These are phyloP conservation scores for Capsicum chinense DNA, from an alignment of 257 asterid species.

Conservation along the genomic window DNA sequence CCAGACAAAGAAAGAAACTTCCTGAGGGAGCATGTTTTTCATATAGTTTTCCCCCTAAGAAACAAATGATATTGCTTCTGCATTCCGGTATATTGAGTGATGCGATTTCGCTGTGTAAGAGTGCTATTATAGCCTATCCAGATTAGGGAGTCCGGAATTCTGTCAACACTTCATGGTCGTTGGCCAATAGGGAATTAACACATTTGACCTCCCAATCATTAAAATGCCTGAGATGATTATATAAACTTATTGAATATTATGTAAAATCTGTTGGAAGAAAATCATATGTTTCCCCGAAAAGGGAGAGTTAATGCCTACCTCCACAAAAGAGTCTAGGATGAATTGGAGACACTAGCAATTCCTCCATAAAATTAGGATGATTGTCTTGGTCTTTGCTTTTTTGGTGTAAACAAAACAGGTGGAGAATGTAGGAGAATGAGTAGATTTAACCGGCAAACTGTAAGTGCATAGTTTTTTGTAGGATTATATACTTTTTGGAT, in stretches of 20 bases:
- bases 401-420: background rate
- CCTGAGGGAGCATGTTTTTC: background rate
- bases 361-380: background rate
- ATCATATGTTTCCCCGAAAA: background rate
- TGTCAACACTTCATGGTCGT: background rate
- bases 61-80: background rate
- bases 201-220: background rate
- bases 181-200: slow-evolving; percentile 2
- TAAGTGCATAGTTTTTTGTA: background rate
- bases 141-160: background rate
- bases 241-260: background rate
- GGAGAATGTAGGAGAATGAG: background rate
- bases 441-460: background rate
- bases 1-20: slow-evolving; percentile 10
- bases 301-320: background rate
- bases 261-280: background rate
- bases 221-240: background rate
- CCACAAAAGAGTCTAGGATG: background rate
- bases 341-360: background rate
- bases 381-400: background rate
- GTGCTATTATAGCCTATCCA: background rate
- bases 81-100: background rate
- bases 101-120: background rate
- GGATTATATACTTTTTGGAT: background rate
- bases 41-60: slow-evolving; percentile 12